Percentiles rank a stretch among this genome's conserved stretches.
Conservation (phyloP, 176 grass and related monocot genomes). For the Aegilops sharonensis region DNA sequence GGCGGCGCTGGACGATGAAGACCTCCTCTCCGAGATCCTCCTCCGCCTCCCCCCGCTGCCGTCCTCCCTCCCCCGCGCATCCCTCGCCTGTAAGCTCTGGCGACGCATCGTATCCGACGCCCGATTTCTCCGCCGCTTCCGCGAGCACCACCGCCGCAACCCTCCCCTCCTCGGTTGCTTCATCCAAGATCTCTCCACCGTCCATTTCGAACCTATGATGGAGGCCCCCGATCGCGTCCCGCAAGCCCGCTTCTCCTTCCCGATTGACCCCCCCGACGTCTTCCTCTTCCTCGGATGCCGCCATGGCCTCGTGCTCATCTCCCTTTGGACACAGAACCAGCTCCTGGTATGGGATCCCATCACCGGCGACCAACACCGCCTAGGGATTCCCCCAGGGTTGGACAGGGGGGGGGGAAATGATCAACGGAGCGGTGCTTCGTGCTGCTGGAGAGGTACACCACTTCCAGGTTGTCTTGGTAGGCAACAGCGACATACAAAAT, state of each 20-base stretch:
- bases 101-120: too few species aligned
- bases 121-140: too few species aligned
- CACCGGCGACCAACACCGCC: background rate
- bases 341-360: background rate
- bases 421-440: background rate
- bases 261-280: rapidly evolving
- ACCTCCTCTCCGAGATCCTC: too few species aligned
- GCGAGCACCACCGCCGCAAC: too few species aligned
- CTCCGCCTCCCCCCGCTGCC: too few species aligned
- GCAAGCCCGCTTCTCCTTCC: background rate
- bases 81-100: too few species aligned
- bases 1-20: too few species aligned
- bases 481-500: background rate
- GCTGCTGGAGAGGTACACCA: background rate
- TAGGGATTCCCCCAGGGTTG: background rate
- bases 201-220: too few species aligned
- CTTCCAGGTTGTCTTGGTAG: background rate
- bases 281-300: background rate
- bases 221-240: background rate
- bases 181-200: too few species aligned
- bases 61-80: too few species aligned
- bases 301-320: background rate
- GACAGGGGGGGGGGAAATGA: rapidly evolving
- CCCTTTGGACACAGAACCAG: background rate
- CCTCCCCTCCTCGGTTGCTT: too few species aligned